phyloP scores from a whole-genome alignment of 2,329 filamentous ascomycete genomes.

The Botryosphaeria agaves region DNA sequence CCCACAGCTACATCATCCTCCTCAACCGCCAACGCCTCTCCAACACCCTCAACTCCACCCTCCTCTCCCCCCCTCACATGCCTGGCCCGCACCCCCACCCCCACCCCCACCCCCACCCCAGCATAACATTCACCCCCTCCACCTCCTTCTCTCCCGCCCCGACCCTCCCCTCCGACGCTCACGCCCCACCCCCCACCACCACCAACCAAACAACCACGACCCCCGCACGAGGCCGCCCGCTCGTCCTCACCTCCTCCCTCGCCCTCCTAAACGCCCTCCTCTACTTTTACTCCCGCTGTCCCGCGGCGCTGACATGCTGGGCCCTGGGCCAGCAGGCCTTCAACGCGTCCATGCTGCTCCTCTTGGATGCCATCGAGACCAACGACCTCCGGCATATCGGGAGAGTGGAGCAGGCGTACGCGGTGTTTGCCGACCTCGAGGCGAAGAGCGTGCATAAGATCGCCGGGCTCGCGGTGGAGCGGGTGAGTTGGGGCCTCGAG shows the following conservation, averaged over 20 bases:
- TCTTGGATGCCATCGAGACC: conserved; percentile 27
- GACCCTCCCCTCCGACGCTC: background rate
- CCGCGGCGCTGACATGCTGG: conserved; percentile 29
- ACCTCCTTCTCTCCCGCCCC: conserved; percentile 4
- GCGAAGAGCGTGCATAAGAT: conserved; percentile 26
- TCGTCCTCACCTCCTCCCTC: conserved; percentile 24
- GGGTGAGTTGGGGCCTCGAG: conserved; percentile 16
- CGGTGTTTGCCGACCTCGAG: conserved; percentile 24
- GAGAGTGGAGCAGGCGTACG: conserved; percentile 22
- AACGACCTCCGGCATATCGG: conserved; percentile 2
- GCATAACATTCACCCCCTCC: too few relatives aligned
- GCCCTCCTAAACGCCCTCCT: conserved; percentile 26
- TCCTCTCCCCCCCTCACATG: background rate
- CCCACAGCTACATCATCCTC: conserved; percentile 30
- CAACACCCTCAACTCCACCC: conserved; percentile 3
- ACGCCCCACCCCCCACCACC: conserved; percentile 1
- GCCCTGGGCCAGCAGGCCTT: conserved; percentile 31
- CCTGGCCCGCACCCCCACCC: too few relatives aligned
- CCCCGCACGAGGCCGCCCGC: conserved; percentile 17
- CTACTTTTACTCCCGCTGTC: conserved; percentile 26
- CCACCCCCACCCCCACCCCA: background rate
- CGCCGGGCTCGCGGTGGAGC: conserved; percentile 24
- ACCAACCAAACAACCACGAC: conserved; percentile 4
- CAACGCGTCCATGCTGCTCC: conserved; percentile 31
- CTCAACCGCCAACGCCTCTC: conserved; percentile 29